These are phyloP conservation scores for Flaveria sonorensis DNA, from an alignment of 129 eudicot species.

Conservation along the genomic window DNA sequence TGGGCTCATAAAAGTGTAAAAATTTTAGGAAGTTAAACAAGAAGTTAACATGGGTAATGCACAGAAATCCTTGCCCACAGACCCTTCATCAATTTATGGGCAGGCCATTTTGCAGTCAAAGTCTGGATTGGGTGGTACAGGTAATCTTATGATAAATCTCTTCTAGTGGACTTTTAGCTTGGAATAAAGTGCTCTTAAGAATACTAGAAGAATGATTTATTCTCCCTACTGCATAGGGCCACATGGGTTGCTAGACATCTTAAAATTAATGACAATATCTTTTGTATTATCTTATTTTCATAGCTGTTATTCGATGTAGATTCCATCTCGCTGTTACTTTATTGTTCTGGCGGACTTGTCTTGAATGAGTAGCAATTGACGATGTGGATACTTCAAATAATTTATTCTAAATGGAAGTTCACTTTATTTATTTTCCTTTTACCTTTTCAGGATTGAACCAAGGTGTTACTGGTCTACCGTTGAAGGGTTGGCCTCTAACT, in stretches of 20 bases:
- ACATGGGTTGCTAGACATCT: not conserved
- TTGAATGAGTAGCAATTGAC: not conserved
- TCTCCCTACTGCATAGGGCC: not conserved
- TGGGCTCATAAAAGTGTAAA: conserved; percentile 6
- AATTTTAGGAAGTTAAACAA: conserved; percentile 68
- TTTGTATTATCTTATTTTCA: not conserved
- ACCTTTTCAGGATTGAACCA: conserved; percentile 62
- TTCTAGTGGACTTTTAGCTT: conserved; percentile 11
- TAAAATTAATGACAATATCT: not conserved
- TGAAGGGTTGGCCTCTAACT: conserved; percentile 97
- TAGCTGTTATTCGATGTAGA: conserved; percentile 6
- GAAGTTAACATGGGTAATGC: conserved; percentile 76
- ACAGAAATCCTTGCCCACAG: conserved; percentile 80
- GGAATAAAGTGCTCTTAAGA: not conserved
- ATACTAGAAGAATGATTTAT: not conserved
- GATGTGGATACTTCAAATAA: not conserved
- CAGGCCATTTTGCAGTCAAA: conserved; percentile 96
- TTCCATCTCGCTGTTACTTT: conserved; percentile 1
- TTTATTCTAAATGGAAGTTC: not conserved
- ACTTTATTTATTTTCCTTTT: not conserved
- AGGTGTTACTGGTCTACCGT: conserved; percentile 85
- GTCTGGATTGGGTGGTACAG: conserved; percentile 87
- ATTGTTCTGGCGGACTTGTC: not conserved
- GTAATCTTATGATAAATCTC: conserved; percentile 43
- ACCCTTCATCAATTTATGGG: conserved; percentile 93